phyloP scores from a whole-genome alignment of 352 stramenopile genomes.

The Globisporangium echinulatum region DNA sequence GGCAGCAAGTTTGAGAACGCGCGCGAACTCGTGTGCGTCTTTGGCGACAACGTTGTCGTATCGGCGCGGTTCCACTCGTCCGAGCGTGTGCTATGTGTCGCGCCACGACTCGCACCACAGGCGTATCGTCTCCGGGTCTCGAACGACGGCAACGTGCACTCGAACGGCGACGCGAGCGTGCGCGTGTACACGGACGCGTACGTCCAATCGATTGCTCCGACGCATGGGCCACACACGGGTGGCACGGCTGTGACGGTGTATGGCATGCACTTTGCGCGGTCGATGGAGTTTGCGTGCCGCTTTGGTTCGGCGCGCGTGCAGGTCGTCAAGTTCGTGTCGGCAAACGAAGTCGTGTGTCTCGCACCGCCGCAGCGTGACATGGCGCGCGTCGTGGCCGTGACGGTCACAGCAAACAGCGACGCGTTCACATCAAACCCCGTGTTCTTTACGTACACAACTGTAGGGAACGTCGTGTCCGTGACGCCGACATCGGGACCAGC shows the following conservation, averaged over 20 bases:
- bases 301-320: slow-evolving; percentile 63
- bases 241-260: slow-evolving; percentile 81
- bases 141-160: slow-evolving; percentile 64
- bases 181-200: slow-evolving; percentile 70
- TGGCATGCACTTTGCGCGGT: slow-evolving; percentile 73
- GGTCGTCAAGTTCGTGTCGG: slow-evolving; percentile 60
- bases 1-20: slow-evolving; percentile 77
- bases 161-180: slow-evolving; percentile 50
- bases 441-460: slow-evolving; percentile 76
- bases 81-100: slow-evolving; percentile 44
- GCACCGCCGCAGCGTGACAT: slow-evolving; percentile 41
- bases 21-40: slow-evolving; percentile 71
- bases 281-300: slow-evolving; percentile 46
- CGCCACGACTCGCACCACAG: slow-evolving; percentile 47
- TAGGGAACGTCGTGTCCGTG: slow-evolving; percentile 43
- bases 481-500: slow-evolving; percentile 43
- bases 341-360: slow-evolving; percentile 64
- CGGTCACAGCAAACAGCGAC: slow-evolving; percentile 66
- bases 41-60: slow-evolving; percentile 48
- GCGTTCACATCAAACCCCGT: slow-evolving; percentile 54
- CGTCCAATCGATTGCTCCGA: slow-evolving; percentile 61
- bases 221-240: slow-evolving; percentile 61
- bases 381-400: slow-evolving; percentile 33
- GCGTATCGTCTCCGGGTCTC: slow-evolving; percentile 71
- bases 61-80: slow-evolving; percentile 42